Evolutionary conservation across 2,329 filamentous ascomycete genomes (phyloP), one percentile per base, ranked within the genome.

Genomic region (Chaetomium sp.): DNA sequence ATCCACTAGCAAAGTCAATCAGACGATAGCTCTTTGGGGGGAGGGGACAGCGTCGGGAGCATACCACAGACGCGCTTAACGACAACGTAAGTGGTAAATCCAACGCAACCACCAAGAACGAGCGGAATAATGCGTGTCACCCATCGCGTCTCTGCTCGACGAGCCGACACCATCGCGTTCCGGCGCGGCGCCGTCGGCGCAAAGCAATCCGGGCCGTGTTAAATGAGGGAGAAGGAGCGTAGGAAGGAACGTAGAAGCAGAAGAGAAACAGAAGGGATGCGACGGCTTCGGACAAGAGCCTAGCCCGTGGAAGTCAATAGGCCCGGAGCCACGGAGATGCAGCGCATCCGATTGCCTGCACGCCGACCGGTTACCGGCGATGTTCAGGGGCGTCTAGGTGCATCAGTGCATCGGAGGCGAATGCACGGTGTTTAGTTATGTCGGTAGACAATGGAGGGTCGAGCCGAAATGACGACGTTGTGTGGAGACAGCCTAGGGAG

Each of bases 21-120:
- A 65, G 57, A 33, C 29, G 12, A 27, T n/a, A n/a, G 12, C 45
- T 33, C 21, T n/a, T 47, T 6, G 38, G 42, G 62, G 29, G 59
- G 51, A 21, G 57, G 61, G 42, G 55, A 60, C 38, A 58, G 65
- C 55, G 62, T 29, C 27, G 27, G 50, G 57, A 65, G 80, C 88
- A 74, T 76, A 93, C 90, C 80, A 74, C 89, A 90, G 67, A 93
- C 77, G 54, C 83, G 82, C 67, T 84, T 87, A 57, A 90, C 85
- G 57, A 93, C 76, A 16, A 87, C 87, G 78, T 90, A 97, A 38
- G 87, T 90, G 23, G 85, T 85, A 76, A 91, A 92, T 45, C 82
- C 87, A 66, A 91, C 82, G 45, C 85, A 81, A 33, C 83, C 88
- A 38, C 87, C 76, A 49, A 96, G 83, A 58, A 94, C 74, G 47